Evolutionary conservation across 2,329 filamentous ascomycete species (phyloP).

Genomic region (Fusarium sp.): DNA sequence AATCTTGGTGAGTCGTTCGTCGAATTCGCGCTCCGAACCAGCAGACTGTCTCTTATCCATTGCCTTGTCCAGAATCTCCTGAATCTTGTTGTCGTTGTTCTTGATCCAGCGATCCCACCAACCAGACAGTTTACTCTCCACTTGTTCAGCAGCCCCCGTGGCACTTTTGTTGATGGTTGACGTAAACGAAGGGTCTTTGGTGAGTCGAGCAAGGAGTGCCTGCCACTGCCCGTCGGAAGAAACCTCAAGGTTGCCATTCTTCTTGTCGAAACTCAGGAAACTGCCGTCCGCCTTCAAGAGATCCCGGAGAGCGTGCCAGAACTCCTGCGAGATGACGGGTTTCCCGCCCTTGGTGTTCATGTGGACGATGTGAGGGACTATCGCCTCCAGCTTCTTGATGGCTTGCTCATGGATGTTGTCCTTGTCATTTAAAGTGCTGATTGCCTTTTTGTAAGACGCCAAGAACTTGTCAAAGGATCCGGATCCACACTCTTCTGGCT

Average conservation of each 20-base stretch:
- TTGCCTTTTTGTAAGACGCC: conserved; percentile 46
- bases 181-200: conserved; percentile 48
- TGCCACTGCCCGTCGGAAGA: conserved; percentile 62
- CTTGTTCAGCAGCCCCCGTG: conserved; percentile 39
- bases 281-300: conserved; percentile 62
- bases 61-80: conserved; percentile 46
- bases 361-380: conserved; percentile 69
- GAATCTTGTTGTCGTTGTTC: conserved; percentile 59
- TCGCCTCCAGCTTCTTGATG: conserved; percentile 57
- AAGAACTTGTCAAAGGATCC: conserved; percentile 36
- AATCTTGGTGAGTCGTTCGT: conserved; percentile 51
- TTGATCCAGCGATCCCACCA: conserved; percentile 66
- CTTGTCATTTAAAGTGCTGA: conserved; percentile 47
- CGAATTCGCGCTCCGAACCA: conserved; percentile 50
- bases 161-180: conserved; percentile 44
- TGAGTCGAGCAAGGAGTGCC: conserved; percentile 57
- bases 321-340: conserved; percentile 67
- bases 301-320: conserved; percentile 73
- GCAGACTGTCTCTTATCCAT: conserved; percentile 51
- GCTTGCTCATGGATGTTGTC: conserved; percentile 52
- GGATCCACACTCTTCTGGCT: conserved; percentile 26
- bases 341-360: conserved; percentile 66
- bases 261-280: conserved; percentile 60
- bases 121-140: conserved; percentile 50
- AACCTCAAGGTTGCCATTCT: conserved; percentile 52